These are phyloP conservation scores for Trichoderma oligosporum DNA, from an alignment of 2,329 filamentous ascomycete genomes.

Conservation along the genomic window DNA sequence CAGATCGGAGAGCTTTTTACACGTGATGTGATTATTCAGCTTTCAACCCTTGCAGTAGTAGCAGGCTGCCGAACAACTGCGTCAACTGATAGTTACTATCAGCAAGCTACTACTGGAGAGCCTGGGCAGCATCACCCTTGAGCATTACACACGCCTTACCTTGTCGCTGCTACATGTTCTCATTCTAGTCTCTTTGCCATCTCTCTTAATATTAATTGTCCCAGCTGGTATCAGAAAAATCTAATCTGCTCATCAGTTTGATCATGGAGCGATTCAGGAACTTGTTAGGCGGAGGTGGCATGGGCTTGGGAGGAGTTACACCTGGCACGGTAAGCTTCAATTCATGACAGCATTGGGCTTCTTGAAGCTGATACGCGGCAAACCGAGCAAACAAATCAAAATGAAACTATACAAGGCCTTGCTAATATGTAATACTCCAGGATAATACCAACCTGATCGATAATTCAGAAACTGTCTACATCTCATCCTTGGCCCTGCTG, in stretches of 20 bases:
- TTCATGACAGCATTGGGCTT: not conserved
- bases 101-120: slow-evolving; percentile 17
- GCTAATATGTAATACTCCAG: slow-evolving; percentile 42
- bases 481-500: slow-evolving; percentile 90
- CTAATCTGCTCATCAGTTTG: slow-evolving; percentile 14
- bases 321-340: slow-evolving; percentile 39
- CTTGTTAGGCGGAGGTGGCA: slow-evolving; percentile 75
- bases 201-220: not conserved
- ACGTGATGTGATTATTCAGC: slow-evolving; percentile 19
- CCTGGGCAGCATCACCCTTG: not conserved
- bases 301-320: slow-evolving; percentile 55
- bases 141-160: not conserved
- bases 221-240: not conserved
- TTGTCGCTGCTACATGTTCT: not conserved
- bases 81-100: slow-evolving; percentile 18
- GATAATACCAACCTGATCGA: slow-evolving; percentile 91
- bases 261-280: slow-evolving; percentile 88
- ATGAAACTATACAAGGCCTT: not conserved
- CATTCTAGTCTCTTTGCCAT: not conserved
- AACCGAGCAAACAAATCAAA: not conserved
- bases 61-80: slow-evolving; percentile 21
- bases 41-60: slow-evolving; percentile 12
- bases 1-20: not conserved
- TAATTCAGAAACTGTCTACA: slow-evolving; percentile 99
- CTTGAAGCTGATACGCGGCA: not conserved